Base-by-base conservation (phyloP, 129 eudicot genomes). In the Escallonia rubra region DNA sequence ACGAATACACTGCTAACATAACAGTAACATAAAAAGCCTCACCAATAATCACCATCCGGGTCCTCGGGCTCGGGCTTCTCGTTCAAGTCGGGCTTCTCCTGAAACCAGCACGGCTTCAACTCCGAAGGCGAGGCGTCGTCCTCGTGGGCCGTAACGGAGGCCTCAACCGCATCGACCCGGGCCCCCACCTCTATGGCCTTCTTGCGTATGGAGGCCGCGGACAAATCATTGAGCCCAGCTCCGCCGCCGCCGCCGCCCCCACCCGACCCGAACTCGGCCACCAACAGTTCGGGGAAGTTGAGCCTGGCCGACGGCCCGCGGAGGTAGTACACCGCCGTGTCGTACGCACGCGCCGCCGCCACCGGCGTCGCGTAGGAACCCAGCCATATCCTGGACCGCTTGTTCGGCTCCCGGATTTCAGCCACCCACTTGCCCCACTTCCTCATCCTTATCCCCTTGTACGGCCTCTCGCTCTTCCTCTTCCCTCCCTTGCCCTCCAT, bases 351-450 rank as follows among this genome's bases (percentile, higher is more conserved):
- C 10, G 98, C 98, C 10, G 98, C 98, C 16, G 98, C 98, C 10
- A 88, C 80, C 2, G 98, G 85, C 2, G 98, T 88, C 3, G 86
- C 73, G 61, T 92, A 92, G 2, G 98, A 88, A 4, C 98, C 98
- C 0, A 92, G 66, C 98, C 98, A 92, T n/a, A 92, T 92, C 57
- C 98, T 81, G 0, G 98, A 83, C 41, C 98, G 75, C 65, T 92
- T 92, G 61, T 92, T 92, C 3, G 98, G 98, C 67, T 91, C 96
- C 46, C 97, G 41, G 7, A 91, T 88, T 68, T 91, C 97, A 2
- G 97, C 97, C n/a, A 91, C 98, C 98, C 98, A 92, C 69, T 92
- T 92, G 0, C 98, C 98, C 98, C 98, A 92, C 86, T 92, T 92
- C 57, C 98, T 83, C 96, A 92, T 88, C 79, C 98, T 80, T 41